Evolutionary conservation across 352 stramenopile species (phyloP), one percentile per base, ranked within the genome.

Genomic region (Pythium dissotocum): DNA sequence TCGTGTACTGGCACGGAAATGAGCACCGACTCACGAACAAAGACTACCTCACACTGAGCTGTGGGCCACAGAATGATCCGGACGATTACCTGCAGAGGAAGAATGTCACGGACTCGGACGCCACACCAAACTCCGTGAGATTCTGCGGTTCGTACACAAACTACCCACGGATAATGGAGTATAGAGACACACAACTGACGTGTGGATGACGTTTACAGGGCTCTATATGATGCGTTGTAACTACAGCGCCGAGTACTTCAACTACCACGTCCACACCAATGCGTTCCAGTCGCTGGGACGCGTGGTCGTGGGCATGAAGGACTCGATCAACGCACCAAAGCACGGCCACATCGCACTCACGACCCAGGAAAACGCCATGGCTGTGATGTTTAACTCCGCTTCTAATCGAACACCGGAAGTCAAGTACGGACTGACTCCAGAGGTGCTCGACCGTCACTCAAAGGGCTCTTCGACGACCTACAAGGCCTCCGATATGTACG

Each of bases 181-280:
- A 10, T 36, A 6, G 10, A 56, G 49, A 18, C 44, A 53, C 44
- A 53, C 21, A 26, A 53, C 18, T 35, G 24, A 18, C 26, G 7
- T 56, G 6, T 14, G 10, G 18, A n/a, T 35, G 44, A 26, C 24
- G 24, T 32, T 30, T 24, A 8, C 51, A 68, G 61, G 52, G 8
- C 61, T 93, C n/a, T 87, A 83, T 53, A 90, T 90, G 83, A 72
- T 93, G 69, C 72, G 85, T 12, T 93, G 83, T 63, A 81, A 80
- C 44, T 93, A 93, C 70, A 83, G 68, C 8, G 82, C 69, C 13
- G 65, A 77, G 48, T 93, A 92, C 58, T 90, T 81, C 30, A 75
- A 78, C 9, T 86, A 79, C 59, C 61, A 75, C 16, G 48, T 62
- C 4, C 52, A 58, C 32, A 56, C 38, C 32, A 58, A 57, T 18